phyloP scores from a whole-genome alignment of 2,329 filamentous ascomycete genomes.

The Aschersonia sp. region DNA sequence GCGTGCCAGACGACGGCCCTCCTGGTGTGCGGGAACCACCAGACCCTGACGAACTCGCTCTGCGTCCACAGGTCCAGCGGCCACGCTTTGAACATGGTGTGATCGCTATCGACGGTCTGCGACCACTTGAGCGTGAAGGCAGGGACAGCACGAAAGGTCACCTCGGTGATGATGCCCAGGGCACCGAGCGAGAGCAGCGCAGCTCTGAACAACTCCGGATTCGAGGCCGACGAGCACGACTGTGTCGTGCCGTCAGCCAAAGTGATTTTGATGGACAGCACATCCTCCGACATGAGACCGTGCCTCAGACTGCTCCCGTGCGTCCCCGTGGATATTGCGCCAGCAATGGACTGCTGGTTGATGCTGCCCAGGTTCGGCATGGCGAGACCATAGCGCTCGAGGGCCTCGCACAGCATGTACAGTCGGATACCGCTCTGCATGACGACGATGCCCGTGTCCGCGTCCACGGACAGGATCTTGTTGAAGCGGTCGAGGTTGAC shows the following conservation, averaged over 20 bases:
- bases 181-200: conserved; percentile 79
- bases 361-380: conserved; percentile 92
- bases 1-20: conserved; percentile 83
- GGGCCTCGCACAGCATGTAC: conserved; percentile 54
- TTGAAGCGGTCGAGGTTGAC: conserved; percentile 81
- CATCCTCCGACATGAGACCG: conserved; percentile 69
- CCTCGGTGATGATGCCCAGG: conserved; percentile 78
- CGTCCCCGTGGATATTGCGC: conserved; percentile 83
- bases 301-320: conserved; percentile 80
- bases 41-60: conserved; percentile 82
- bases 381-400: conserved; percentile 64
- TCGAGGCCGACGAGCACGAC: conserved; percentile 53
- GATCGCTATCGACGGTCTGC: conserved; percentile 62
- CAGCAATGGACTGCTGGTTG: conserved; percentile 83
- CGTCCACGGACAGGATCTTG: conserved; percentile 56
- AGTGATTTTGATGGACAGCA: conserved; percentile 64
- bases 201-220: conserved; percentile 73
- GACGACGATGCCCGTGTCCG: conserved; percentile 49
- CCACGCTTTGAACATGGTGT: conserved; percentile 59
- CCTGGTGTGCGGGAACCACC: conserved; percentile 93
- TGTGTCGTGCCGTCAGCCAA: conserved; percentile 66
- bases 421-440: conserved; percentile 86
- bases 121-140: conserved; percentile 77
- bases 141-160: conserved; percentile 70
- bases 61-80: conserved; percentile 62